Evolutionary conservation across 305 asterid genomes (phyloP).

Genomic region (Stenogyne calaminthoides): DNA sequence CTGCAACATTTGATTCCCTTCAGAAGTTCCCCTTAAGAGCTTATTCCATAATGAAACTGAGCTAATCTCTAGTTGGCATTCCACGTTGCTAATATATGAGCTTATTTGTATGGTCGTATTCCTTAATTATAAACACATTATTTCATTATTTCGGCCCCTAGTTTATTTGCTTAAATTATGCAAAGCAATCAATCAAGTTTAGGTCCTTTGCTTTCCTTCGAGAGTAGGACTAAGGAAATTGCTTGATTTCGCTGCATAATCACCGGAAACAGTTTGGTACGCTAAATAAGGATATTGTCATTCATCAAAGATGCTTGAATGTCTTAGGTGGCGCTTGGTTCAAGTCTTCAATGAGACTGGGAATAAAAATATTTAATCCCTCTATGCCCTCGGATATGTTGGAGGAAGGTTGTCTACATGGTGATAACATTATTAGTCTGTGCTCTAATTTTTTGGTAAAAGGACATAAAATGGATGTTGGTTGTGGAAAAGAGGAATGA

Average conservation of each 20-base stretch:
- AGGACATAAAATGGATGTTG: no score
- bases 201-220: neutral
- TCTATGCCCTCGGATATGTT: no score
- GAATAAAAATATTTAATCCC: no score
- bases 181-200: neutral
- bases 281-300: neutral
- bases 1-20: neutral
- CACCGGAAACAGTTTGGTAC: no score
- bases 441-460: no score
- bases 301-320: neutral
- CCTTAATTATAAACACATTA: neutral
- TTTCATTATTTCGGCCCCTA: neutral
- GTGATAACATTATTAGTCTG: no score
- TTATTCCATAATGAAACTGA: constrained; percentile 2
- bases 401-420: no score
- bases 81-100: neutral
- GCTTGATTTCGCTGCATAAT: neutral
- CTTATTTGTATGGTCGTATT: neutral
- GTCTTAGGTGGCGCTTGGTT: neutral
- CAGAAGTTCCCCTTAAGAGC: neutral
- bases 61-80: neutral
- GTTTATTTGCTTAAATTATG: neutral
- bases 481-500: no score
- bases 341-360: no score
- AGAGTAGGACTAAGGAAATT: neutral